phyloP scores from a whole-genome alignment of 345 rosid genomes.

The Cochlearia excelsa region DNA sequence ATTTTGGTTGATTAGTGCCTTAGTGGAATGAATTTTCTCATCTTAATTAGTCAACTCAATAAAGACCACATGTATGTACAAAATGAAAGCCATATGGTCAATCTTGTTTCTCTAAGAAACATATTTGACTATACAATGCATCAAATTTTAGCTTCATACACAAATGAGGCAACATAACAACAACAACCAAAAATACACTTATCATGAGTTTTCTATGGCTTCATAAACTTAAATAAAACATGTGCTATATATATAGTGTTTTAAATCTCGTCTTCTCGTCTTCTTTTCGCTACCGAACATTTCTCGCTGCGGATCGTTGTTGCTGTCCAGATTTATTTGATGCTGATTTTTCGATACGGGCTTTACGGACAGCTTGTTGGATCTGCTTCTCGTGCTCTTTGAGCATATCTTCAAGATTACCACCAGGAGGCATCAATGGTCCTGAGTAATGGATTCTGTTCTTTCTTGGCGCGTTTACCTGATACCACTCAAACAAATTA shows the following conservation, averaged over 20 bases:
- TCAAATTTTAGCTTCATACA: no score
- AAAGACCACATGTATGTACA: no score
- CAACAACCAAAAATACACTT: no score
- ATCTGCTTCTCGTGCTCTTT: conserved; percentile 90
- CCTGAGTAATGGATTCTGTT: conserved; percentile 87
- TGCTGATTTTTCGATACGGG: conserved; percentile 58
- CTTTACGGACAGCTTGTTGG: conserved; percentile 84
- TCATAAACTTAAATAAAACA: conserved; percentile 12
- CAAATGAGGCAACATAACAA: no score
- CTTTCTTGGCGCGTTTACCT: conserved; percentile 66
- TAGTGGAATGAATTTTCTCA: no score
- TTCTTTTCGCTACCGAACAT: conserved; percentile 27
- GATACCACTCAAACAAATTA: not conserved
- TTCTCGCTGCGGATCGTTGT: conserved; percentile 27
- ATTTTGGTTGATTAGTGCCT: no score
- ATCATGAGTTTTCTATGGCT: not conserved
- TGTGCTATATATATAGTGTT: not conserved
- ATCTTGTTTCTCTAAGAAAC: no score
- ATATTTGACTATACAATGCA: no score
- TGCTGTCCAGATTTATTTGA: conserved; percentile 28
- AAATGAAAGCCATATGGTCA: no score
- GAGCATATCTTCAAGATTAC: conserved; percentile 77
- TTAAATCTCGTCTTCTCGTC: not conserved
- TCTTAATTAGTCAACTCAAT: no score
- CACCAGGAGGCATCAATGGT: conserved; percentile 89